Conservation (phyloP, 192 early-diverging fungal species). For the Umbelopsis isabellina region DNA sequence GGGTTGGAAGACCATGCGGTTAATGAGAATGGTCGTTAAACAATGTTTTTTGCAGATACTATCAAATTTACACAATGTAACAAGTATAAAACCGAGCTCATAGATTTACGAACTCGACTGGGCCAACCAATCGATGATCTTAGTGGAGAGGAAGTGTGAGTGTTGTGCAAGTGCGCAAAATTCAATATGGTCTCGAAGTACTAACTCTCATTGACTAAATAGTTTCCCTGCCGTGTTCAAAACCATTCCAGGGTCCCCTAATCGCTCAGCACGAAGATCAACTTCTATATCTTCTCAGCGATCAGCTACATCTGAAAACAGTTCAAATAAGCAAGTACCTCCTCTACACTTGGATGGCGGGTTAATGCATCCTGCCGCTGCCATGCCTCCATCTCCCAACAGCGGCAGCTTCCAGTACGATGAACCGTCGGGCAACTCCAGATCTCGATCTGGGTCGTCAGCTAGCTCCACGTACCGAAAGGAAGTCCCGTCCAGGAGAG, state of each 20-base stretch:
- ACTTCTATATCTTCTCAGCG: slow-evolving; percentile 10
- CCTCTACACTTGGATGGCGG: slow-evolving; percentile 9
- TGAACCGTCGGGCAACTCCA: neutral
- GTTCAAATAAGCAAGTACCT: neutral
- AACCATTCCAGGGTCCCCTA: slow-evolving; percentile 6
- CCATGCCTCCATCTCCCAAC: slow-evolving; percentile 4
- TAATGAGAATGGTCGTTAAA: too few relatives aligned
- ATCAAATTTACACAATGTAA: slow-evolving; percentile 21
- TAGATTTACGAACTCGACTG: slow-evolving; percentile 19
- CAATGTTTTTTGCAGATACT: neutral
- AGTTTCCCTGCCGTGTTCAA: neutral
- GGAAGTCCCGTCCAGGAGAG: slow-evolving; percentile 11
- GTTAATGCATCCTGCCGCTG: neutral
- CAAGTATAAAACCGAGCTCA: slow-evolving; percentile 18
- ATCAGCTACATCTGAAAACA: neutral
- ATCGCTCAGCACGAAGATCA: neutral
- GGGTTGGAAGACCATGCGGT: too few relatives aligned
- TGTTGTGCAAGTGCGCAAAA: neutral
- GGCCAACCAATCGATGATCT: slow-evolving; percentile 23
- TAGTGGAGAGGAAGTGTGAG: slow-evolving; percentile 25
- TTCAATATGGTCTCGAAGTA: neutral
- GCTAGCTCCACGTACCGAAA: slow-evolving; percentile 8
- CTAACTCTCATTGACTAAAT: neutral
- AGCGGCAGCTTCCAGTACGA: slow-evolving; percentile 4
- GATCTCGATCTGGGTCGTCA: slow-evolving; percentile 6